Percentiles rank a stretch among this genome's conserved stretches.
phyloP scores from a whole-genome alignment of 768 basidiomycete species.

The Postia placenta region DNA sequence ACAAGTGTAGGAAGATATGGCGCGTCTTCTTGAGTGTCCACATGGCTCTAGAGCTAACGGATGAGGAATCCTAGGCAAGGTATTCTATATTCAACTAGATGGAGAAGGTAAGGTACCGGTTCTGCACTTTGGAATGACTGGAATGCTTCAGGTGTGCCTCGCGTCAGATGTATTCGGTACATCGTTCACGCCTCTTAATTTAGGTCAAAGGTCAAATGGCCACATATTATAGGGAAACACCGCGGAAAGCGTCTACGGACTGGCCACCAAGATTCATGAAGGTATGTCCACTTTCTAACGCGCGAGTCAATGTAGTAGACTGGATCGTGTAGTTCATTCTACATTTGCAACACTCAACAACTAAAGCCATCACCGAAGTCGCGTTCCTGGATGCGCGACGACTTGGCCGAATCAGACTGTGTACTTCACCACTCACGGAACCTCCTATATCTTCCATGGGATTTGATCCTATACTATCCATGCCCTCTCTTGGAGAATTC shows the following conservation, averaged over 20 bases:
- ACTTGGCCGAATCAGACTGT: slow-evolving; percentile 64
- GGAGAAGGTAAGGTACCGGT: slow-evolving; percentile 60
- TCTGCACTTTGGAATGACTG: slow-evolving; percentile 83
- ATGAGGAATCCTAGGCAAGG: slow-evolving; percentile 38
- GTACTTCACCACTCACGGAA: slow-evolving; percentile 48
- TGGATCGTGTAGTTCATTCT: slow-evolving; percentile 47
- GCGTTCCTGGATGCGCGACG: slow-evolving; percentile 72
- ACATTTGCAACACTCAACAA: slow-evolving; percentile 39
- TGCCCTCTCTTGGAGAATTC: slow-evolving; percentile 55
- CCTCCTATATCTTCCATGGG: slow-evolving; percentile 69
- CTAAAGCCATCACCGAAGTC: slow-evolving; percentile 39
- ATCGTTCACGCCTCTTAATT: not conserved
- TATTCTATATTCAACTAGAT: slow-evolving; percentile 61
- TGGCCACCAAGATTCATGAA: slow-evolving; percentile 71
- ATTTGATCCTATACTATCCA: slow-evolving; percentile 70
- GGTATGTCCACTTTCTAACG: slow-evolving; percentile 29
- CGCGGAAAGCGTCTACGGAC: slow-evolving; percentile 31
- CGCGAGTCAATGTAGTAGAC: not conserved
- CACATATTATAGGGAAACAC: slow-evolving; percentile 43
- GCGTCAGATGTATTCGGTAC: not conserved
- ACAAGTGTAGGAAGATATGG: slow-evolving; percentile 49
- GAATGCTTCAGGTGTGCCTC: slow-evolving; percentile 59
- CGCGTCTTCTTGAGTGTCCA: slow-evolving; percentile 21
- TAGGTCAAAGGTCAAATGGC: slow-evolving; percentile 47
- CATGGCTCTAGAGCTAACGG: not conserved